phyloP scores from a whole-genome alignment of 768 basidiomycete species.

The Boletus patriciae region DNA sequence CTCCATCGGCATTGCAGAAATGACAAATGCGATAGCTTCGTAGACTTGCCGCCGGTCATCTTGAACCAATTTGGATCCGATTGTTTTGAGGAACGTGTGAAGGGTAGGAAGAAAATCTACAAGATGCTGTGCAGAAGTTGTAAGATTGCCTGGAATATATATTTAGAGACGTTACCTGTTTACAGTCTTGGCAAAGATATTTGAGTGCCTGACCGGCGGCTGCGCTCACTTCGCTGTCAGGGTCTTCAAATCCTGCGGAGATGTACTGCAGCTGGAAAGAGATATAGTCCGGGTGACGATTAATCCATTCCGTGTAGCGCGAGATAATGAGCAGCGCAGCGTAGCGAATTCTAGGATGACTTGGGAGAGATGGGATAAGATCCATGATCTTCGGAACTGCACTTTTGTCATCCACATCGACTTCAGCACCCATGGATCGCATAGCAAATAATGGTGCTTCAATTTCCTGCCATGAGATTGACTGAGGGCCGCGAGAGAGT shows the following conservation, averaged over 20 bases:
- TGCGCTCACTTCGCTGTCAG: conserved; percentile 79
- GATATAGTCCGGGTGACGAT: conserved; percentile 84
- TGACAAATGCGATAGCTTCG: conserved; percentile 94
- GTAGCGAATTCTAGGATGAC: conserved; percentile 90
- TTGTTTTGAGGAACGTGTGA: conserved; percentile 81
- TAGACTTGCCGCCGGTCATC: conserved; percentile 92
- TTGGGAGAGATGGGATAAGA: conserved; percentile 84
- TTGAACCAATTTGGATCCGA: conserved; percentile 75
- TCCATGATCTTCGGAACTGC: conserved; percentile 97
- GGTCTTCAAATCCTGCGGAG: conserved; percentile 84
- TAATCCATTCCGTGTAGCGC: conserved; percentile 97
- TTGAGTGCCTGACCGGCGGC: conserved; percentile 96
- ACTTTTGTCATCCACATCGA: conserved; percentile 77
- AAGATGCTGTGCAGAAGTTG: conserved; percentile 59
- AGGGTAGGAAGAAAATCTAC: conserved; percentile 90
- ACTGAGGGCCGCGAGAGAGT: conserved; percentile 56
- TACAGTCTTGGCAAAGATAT: conserved; percentile 96
- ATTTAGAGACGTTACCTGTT: conserved; percentile 49
- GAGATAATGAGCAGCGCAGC: conserved; percentile 93
- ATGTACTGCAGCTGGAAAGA: conserved; percentile 86
- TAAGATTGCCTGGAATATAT: conserved; percentile 6
- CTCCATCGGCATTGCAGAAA: conserved; percentile 90
- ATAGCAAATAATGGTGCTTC: conserved; percentile 97
- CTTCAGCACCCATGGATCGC: conserved; percentile 96
- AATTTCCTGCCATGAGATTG: conserved; percentile 89